Conservation (phyloP, 192 early-diverging fungal species). For the Umbelopsis sp. region DNA sequence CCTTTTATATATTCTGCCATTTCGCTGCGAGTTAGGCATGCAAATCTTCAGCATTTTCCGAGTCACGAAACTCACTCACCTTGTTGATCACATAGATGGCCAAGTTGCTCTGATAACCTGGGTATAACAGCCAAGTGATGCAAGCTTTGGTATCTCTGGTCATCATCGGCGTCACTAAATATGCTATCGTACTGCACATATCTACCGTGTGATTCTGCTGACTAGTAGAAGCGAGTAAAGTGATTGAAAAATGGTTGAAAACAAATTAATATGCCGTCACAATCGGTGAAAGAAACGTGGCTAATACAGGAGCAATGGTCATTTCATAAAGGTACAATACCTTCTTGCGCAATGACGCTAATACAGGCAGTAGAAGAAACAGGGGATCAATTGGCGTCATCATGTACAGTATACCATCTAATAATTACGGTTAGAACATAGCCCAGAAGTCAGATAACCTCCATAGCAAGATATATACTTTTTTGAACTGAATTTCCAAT, state of each 20-base stretch:
- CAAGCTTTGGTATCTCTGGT: slow-evolving; percentile 39
- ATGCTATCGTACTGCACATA: slow-evolving; percentile 39
- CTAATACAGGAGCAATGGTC: neutral
- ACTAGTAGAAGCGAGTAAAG: neutral
- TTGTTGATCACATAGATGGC: slow-evolving; percentile 36
- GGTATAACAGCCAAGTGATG: slow-evolving; percentile 30
- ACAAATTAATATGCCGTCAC: too few species aligned
- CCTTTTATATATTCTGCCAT: neutral
- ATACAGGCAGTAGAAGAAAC: slow-evolving; percentile 47
- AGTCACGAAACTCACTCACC: neutral
- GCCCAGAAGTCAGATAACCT: too few species aligned
- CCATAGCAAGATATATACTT: slow-evolving; percentile 20
- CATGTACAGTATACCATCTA: slow-evolving; percentile 47
- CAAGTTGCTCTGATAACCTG: slow-evolving; percentile 21
- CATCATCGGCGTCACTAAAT: slow-evolving; percentile 28
- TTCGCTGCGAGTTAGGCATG: neutral
- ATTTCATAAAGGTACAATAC: neutral
- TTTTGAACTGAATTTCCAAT: slow-evolving; percentile 43
- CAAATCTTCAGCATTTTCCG: neutral
- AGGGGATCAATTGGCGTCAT: slow-evolving; percentile 48
- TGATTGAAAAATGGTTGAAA: neutral
- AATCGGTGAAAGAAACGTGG: too few species aligned
- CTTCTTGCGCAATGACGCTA: slow-evolving; percentile 42
- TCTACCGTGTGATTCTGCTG: slow-evolving; percentile 31
- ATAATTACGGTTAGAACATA: neutral